Evolutionary conservation across 495 filamentous ascomycete species (phyloP), one percentile per base, ranked within the genome.

Genomic region (Penicillium canariense): DNA sequence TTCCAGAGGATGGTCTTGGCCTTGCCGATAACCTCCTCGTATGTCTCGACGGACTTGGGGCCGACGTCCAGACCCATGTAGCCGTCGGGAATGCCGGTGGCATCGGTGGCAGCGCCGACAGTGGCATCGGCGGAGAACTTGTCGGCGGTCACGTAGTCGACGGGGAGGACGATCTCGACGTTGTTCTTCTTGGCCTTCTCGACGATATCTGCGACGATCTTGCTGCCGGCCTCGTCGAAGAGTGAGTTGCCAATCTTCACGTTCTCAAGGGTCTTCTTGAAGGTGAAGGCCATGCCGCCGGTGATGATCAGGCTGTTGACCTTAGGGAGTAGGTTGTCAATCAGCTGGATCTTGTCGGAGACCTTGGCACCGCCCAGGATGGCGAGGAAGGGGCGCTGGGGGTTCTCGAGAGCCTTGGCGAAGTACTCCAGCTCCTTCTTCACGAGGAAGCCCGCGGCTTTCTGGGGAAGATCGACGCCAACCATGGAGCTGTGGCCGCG

Each of bases 401-500:
- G 94, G 61, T 81, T 83, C 79, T 99, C 94, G 30, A 99, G 88
- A 28, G 93, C 94, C 80, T 96, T 83, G 51, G 94, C 94, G 71
- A 99, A 99, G 85, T 97, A 99, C 67, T 97, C 93, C 43, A 99
- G 89, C 74, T 99, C 94, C 81, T 97, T 99, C 88, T 99, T 99
- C 78, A 99, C 88, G 62, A 99, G 86, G 85, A 96, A 97, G 45
- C 94, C 94, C 48, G 92, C 87, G 5, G 94, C 94, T 79, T 93
- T 96, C 71, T 96, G 89, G 47, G 94, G 91, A 20, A 97, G 87
- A 54, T 97, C 85, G 46, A 96, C 80, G 63, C 94, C 94, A 65
- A 99, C 94, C 94, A 99, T 99, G 68, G 91, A 96, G 76, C 90
- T 96, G 82, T 99, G 94, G 25, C 87, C 92, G 70, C 94, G 89